Conservation (phyloP, 2,329 filamentous ascomycete species). For the Colletotrichum cereale region DNA sequence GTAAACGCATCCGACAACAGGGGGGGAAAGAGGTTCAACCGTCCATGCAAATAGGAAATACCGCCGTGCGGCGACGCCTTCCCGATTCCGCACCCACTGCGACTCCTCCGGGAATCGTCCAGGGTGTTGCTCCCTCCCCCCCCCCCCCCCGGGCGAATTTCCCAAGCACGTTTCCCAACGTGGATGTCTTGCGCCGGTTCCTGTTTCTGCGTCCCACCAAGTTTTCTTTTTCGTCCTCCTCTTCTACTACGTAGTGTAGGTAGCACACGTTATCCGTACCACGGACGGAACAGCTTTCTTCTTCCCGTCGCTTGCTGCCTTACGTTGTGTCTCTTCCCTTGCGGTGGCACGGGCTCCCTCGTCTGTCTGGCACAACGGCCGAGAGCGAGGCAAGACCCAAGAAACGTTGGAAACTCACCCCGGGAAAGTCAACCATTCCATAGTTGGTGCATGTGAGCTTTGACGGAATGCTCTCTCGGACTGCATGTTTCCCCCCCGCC, state of each 20-base stretch:
- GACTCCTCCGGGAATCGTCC: conserved; percentile 12
- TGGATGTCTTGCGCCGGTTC: conserved; percentile 12
- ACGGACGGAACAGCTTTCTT: neutral
- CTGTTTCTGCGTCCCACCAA: neutral
- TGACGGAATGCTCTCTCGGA: conserved; percentile 23
- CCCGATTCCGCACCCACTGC: conserved; percentile 25
- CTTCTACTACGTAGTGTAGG: neutral
- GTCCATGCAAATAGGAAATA: conserved; percentile 28
- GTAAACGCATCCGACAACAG: conserved; percentile 8
- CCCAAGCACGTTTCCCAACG: conserved; percentile 15
- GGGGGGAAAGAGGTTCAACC: conserved; percentile 13
- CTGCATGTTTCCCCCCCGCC: conserved; percentile 12
- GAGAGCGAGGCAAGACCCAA: neutral
- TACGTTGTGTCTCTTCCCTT: neutral
- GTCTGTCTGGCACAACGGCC: neutral
- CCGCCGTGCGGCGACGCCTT: conserved; percentile 6
- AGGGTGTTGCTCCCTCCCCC: neutral
- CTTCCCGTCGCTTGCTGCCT: neutral
- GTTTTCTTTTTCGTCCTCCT: neutral
- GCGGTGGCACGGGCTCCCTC: neutral
- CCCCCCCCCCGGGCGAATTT: neutral
- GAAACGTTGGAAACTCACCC: neutral
- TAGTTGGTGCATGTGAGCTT: conserved; percentile 13
- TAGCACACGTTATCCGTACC: neutral
- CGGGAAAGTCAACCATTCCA: neutral